Evolutionary conservation across 2,329 filamentous ascomycete species (phyloP).

Genomic region (Trichothecium sympodiale): DNA sequence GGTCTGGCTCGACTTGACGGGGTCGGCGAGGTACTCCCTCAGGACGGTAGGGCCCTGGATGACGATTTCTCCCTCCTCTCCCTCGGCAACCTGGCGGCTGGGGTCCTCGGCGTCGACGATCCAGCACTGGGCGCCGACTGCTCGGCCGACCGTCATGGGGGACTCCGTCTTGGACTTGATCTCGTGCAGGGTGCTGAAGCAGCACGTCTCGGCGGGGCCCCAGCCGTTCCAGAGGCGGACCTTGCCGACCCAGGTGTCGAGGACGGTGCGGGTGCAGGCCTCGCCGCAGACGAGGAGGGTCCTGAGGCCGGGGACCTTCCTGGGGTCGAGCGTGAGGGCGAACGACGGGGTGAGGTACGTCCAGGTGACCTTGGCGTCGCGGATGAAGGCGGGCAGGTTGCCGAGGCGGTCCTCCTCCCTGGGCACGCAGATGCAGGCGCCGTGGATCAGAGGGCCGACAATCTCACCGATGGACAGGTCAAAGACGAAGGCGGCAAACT

Average conservation of each 20-base stretch:
- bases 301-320: slow-evolving; percentile 1
- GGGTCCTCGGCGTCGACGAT: slow-evolving; percentile 6
- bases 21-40: slow-evolving; percentile 33
- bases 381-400: slow-evolving; percentile 5
- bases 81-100: slow-evolving; percentile 4
- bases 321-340: slow-evolving; percentile 2
- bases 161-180: not conserved
- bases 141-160: slow-evolving; percentile 3
- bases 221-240: slow-evolving; percentile 5
- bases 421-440: not conserved
- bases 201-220: slow-evolving; percentile 6
- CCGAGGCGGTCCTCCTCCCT: slow-evolving; percentile 4
- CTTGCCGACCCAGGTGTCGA: slow-evolving; percentile 5
- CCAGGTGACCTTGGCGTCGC: slow-evolving; percentile 3
- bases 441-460: not conserved
- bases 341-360: slow-evolving; percentile 3
- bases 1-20: slow-evolving; percentile 14
- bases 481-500: slow-evolving; percentile 2
- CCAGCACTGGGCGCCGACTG: slow-evolving; percentile 6
- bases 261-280: slow-evolving; percentile 1
- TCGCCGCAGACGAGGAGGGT: slow-evolving; percentile 5
- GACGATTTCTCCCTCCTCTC: slow-evolving; percentile 8
- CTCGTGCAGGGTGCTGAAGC: slow-evolving; percentile 5
- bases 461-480: slow-evolving; percentile 1
- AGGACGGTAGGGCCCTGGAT: slow-evolving; percentile 24